These are phyloP conservation scores for Elongisporangium senticosum DNA, from an alignment of 352 stramenopile species.

Conservation along the genomic window DNA sequence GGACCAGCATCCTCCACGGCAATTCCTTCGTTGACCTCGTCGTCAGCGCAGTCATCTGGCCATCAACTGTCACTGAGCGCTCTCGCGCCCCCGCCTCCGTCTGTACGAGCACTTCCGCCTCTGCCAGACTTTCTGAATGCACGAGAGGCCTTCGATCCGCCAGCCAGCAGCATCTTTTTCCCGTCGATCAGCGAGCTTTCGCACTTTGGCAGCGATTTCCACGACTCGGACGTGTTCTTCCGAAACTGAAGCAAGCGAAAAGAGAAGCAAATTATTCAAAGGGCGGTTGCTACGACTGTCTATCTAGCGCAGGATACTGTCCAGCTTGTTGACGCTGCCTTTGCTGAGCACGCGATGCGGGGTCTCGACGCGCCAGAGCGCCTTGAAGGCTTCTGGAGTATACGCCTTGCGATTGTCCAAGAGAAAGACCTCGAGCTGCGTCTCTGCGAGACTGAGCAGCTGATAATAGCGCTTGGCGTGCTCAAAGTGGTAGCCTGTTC, in stretches of 20 bases:
- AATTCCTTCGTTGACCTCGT: neutral
- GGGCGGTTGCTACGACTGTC: neutral
- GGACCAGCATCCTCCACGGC: neutral
- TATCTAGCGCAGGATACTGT: constrained; percentile 64
- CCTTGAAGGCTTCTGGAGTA: constrained; percentile 50
- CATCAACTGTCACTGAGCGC: neutral
- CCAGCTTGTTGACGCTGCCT: constrained; percentile 77
- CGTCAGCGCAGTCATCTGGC: constrained; percentile 6
- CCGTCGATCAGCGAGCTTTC: constrained; percentile 41
- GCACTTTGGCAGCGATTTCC: constrained; percentile 21
- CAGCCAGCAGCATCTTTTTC: constrained; percentile 31
- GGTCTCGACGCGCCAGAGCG: constrained; percentile 70
- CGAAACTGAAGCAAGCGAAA: constrained; percentile 21
- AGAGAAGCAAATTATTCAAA: neutral
- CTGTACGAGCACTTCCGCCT: constrained; percentile 35
- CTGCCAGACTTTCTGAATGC: constrained; percentile 63
- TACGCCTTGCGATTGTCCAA: constrained; percentile 69
- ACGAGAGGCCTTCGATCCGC: constrained; percentile 51
- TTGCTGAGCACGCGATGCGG: constrained; percentile 68
- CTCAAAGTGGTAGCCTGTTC: constrained; percentile 60
- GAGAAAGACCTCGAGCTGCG: constrained; percentile 74
- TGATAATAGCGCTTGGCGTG: constrained; percentile 78
- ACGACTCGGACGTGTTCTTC: constrained; percentile 38
- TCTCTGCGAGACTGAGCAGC: constrained; percentile 62
- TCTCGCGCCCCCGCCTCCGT: neutral